Evolutionary conservation across 768 basidiomycete species (phyloP).

Genomic region (Exidia glandulosa): DNA sequence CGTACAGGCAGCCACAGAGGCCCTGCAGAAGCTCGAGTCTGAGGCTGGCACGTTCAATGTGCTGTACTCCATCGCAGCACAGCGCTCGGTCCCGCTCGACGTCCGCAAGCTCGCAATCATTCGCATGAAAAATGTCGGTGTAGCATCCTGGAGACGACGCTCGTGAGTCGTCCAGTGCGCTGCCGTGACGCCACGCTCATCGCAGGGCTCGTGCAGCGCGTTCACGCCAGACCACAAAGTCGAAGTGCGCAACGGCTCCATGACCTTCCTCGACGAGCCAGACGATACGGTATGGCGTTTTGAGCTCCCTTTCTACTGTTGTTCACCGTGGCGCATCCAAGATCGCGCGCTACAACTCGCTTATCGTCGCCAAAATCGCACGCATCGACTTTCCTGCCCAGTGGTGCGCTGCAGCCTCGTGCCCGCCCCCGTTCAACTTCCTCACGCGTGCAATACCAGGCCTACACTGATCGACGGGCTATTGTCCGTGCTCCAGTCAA

Average conservation of each 20-base stretch:
- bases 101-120: constrained; percentile 77
- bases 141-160: constrained; percentile 66
- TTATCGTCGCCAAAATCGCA: constrained; percentile 66
- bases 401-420: constrained; percentile 59
- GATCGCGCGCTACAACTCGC: constrained; percentile 71
- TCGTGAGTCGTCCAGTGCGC: constrained; percentile 35
- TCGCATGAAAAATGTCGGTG: constrained; percentile 76
- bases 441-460: constrained; percentile 28
- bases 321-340: constrained; percentile 19
- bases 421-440: background rate
- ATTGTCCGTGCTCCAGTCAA: constrained; percentile 41
- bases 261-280: constrained; percentile 61
- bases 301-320: background rate
- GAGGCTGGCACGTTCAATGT: constrained; percentile 61
- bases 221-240: background rate
- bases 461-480: constrained; percentile 45
- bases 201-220: background rate
- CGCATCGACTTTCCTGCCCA: constrained; percentile 62
- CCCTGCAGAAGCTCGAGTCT: constrained; percentile 57
- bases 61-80: constrained; percentile 62
- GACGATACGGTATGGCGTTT: constrained; percentile 55
- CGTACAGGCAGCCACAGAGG: constrained; percentile 38
- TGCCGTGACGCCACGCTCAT: background rate
- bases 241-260: background rate
- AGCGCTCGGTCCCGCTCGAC: constrained; percentile 41